Evolutionary conservation across 208 protist species (phyloP).

Genomic region (Leishmania aethiopica): DNA sequence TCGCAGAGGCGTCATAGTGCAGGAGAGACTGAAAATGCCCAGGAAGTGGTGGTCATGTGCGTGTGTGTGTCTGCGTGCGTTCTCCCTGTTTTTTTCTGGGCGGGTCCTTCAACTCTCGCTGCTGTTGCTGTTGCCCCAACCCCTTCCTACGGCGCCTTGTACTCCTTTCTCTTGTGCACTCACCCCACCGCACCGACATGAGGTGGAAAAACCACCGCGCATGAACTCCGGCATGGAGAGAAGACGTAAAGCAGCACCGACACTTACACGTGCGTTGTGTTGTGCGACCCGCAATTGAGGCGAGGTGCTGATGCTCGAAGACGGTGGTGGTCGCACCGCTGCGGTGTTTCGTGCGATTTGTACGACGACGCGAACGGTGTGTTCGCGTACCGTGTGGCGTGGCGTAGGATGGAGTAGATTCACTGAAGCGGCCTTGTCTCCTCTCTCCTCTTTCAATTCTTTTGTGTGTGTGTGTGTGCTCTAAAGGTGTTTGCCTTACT

Average conservation of each 20-base stretch:
- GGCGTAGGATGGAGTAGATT: background rate
- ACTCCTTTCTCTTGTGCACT: background rate
- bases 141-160: background rate
- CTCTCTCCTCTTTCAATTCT: background rate
- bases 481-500: background rate
- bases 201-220: background rate
- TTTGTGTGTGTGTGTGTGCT: background rate
- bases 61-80: background rate
- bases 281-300: background rate
- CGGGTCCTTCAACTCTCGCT: background rate
- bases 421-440: background rate
- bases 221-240: background rate
- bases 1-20: background rate
- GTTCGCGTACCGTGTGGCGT: background rate
- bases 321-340: background rate
- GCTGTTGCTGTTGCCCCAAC: background rate
- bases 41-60: background rate
- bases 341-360: background rate
- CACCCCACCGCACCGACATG: background rate
- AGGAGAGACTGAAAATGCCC: background rate
- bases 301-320: background rate
- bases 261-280: background rate
- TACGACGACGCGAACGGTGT: background rate
- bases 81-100: background rate
- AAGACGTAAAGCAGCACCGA: background rate